Evolutionary conservation across 2,329 filamentous ascomycete genomes (phyloP).

Genomic region (Beauveria sp.): DNA sequence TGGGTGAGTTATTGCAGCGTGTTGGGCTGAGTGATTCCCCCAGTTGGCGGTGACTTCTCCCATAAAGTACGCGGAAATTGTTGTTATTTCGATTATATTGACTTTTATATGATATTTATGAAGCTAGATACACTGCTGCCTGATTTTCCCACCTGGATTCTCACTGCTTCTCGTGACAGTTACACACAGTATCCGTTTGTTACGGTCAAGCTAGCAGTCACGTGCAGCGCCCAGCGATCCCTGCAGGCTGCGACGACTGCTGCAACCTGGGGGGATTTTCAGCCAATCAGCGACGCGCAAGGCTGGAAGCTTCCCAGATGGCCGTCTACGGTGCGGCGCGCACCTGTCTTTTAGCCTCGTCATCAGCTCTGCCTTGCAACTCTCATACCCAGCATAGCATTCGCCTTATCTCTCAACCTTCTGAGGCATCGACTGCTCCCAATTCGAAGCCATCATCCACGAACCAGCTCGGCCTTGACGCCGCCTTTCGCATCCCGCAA

Average conservation of each 20-base stretch:
- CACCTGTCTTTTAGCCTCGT: constrained; percentile 38
- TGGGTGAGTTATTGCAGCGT: background rate
- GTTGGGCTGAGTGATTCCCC: background rate
- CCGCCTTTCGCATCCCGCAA: background rate
- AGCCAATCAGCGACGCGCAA: constrained; percentile 21
- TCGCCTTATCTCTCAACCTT: background rate
- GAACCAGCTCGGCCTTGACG: background rate
- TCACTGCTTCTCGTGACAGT: background rate
- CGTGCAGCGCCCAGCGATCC: background rate
- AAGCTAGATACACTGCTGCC: background rate
- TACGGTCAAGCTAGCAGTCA: constrained; percentile 2
- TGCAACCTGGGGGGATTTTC: constrained; percentile 3
- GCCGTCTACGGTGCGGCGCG: background rate
- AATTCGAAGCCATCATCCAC: background rate
- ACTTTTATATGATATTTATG: background rate
- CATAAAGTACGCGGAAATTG: background rate
- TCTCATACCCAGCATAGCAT: background rate
- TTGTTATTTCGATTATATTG: background rate
- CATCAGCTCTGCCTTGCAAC: constrained; percentile 33
- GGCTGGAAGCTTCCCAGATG: too few relatives aligned
- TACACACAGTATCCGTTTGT: background rate
- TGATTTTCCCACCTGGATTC: background rate
- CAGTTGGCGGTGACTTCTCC: background rate
- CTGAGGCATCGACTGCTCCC: background rate
- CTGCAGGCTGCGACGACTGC: constrained; percentile 2